Evolutionary conservation across 164 flowering plant species (phyloP).

Genomic region (Sextonia rubra): DNA sequence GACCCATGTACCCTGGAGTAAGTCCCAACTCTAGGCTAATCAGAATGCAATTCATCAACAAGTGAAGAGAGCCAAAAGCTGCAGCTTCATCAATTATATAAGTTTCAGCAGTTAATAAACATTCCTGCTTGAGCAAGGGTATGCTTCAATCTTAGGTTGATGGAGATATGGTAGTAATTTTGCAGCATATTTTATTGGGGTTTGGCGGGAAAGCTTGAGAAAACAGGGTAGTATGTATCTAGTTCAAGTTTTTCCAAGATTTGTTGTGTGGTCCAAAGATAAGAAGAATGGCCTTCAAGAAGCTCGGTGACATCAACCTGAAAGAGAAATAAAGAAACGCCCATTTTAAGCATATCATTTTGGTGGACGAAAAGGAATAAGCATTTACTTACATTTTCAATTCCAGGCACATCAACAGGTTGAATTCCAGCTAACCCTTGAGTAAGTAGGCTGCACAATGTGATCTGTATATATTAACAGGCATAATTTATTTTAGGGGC

Average conservation of each 20-base stretch:
- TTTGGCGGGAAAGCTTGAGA: constrained; percentile 24
- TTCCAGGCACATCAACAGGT: constrained; percentile 65
- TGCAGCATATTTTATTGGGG: constrained; percentile 4
- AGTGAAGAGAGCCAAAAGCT: background rate
- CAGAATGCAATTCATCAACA: background rate
- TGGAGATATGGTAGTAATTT: background rate
- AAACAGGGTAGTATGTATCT: constrained; percentile 73
- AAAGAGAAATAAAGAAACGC: background rate
- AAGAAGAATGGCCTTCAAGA: constrained; percentile 49
- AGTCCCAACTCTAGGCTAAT: background rate
- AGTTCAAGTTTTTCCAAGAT: constrained; percentile 73
- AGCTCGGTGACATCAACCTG: constrained; percentile 49
- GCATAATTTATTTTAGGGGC: background rate
- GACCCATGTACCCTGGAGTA: background rate
- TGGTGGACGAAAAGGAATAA: background rate
- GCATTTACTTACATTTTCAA: constrained; percentile 72
- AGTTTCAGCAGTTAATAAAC: background rate
- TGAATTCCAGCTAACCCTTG: constrained; percentile 98
- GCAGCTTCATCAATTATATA: background rate
- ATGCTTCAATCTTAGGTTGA: background rate
- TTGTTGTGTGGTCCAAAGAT: constrained; percentile 67
- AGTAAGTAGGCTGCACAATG: constrained; percentile 57
- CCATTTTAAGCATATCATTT: background rate
- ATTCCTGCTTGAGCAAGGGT: background rate
- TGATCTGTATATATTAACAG: background rate